Base-by-base conservation (phyloP, 2,329 filamentous ascomycete species). In the Pezizomycotina sp. region DNA sequence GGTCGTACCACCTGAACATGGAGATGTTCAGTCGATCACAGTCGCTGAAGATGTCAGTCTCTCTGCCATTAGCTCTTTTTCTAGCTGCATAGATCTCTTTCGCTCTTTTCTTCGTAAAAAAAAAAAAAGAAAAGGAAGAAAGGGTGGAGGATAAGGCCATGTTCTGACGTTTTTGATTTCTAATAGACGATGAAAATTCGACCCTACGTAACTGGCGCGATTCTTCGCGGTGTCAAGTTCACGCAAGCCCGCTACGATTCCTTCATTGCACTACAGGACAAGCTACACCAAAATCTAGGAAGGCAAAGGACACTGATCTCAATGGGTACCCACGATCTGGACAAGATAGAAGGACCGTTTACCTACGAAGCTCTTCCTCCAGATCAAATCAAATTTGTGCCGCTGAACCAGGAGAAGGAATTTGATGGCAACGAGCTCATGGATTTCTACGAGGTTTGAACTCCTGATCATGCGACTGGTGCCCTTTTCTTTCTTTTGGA, bases 201-300 rank as follows among this genome's bases (percentile, higher is more conserved):
- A 31, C 86, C 84, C 25, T 80, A 89, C 48, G 78, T 92, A 47
- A 81, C 86, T 10, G 83, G 78, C 44, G 83, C 86, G 30, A 79
- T 98, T 48, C 64, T 98, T 46, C 75, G 89, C 49, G 80, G 83
- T 56, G 69, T 98, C 64, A 82, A 75, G 53, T 95, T 98, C 66
- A 84, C 80, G 50, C 69, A 89, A 62, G 80, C 76, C 49, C 70
- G 78, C 48, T 98, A 98, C 59, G 81, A 92, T 51, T 93, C 83
- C 54, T 98, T 98, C 77, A 98, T 98, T 56, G 71, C 77, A 38
- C 69, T 98, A 30, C 89, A 98, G 63, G 91, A 98, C 62, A 98
- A 98, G 64, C 71, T 98, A 30, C 89, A 98, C 63, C 78, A 86
- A 57, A 98, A 98, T 56, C 64, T 98, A 48, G 91, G 89, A 31